These are phyloP conservation scores for Silene noctiflora DNA, from an alignment of 179 eudicot genomes.

Conservation along the genomic window DNA sequence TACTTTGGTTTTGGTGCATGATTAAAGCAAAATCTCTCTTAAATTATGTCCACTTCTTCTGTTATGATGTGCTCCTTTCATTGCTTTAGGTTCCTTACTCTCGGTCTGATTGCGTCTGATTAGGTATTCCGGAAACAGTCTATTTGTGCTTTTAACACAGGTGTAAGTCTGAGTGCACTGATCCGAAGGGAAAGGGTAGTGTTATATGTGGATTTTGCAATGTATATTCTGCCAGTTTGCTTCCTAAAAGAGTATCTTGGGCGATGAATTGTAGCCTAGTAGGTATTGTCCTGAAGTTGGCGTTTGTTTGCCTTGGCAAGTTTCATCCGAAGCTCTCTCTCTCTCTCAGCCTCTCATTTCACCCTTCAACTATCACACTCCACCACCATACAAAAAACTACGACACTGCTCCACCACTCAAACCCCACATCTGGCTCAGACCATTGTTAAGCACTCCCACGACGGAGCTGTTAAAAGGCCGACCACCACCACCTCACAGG, in stretches of 20 bases:
- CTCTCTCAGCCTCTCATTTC: too few species aligned
- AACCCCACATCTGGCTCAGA: too few species aligned
- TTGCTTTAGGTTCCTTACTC: background rate
- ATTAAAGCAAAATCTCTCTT: background rate
- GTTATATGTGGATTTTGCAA: slow-evolving; percentile 1
- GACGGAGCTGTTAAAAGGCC: too few species aligned
- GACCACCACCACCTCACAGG: too few species aligned
- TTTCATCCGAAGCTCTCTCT: background rate
- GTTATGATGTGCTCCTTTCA: background rate
- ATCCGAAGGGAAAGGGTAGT: background rate
- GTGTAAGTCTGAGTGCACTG: background rate
- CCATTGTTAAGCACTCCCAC: too few species aligned
- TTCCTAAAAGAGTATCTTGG: background rate
- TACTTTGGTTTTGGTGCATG: background rate
- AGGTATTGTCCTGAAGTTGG: background rate
- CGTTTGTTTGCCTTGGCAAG: background rate
- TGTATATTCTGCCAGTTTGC: background rate
- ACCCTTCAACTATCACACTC: too few species aligned
- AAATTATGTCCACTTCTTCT: background rate
- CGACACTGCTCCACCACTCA: too few species aligned
- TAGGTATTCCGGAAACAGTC: background rate
- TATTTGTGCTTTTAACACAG: background rate
- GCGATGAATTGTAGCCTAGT: background rate
- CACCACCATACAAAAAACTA: too few species aligned
- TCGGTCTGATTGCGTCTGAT: background rate